Percentiles rank a stretch among this genome's conserved stretches.
These are phyloP conservation scores for Tremellales sp. DNA, from an alignment of 1,284 basidiomycete species.

Conservation along the genomic window DNA sequence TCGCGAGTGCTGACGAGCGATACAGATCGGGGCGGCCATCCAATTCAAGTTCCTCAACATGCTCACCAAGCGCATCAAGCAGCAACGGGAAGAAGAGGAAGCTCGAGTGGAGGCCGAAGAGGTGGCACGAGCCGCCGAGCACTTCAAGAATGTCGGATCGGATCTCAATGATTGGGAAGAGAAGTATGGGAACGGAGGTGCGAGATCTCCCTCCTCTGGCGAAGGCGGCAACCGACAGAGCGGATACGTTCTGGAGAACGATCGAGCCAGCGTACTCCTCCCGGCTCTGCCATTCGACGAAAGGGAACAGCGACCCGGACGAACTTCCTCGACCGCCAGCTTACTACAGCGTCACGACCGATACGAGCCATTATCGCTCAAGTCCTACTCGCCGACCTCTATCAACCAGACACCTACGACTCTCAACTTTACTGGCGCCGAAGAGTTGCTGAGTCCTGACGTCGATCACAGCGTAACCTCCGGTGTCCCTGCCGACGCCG, in stretches of 20 bases:
- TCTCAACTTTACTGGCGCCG: slow-evolving; percentile 6
- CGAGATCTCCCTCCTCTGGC: not conserved
- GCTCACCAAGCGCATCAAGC: slow-evolving; percentile 69
- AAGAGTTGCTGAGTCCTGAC: slow-evolving; percentile 10
- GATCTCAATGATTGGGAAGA: slow-evolving; percentile 84
- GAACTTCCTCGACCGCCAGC: not conserved
- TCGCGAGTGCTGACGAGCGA: slow-evolving; percentile 1
- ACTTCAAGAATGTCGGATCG: slow-evolving; percentile 62
- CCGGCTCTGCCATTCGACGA: slow-evolving; percentile 22
- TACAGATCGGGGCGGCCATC: slow-evolving; percentile 74
- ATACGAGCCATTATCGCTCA: slow-evolving; percentile 1
- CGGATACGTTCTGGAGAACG: slow-evolving; percentile 3
- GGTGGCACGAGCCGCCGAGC: slow-evolving; percentile 67
- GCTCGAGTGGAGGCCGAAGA: slow-evolving; percentile 68
- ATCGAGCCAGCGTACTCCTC: slow-evolving; percentile 8
- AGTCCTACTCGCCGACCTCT: slow-evolving; percentile 5
- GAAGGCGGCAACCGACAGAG: not conserved
- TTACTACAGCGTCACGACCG: not conserved
- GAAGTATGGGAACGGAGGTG: slow-evolving; percentile 58
- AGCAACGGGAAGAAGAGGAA: slow-evolving; percentile 68
- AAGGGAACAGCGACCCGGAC: slow-evolving; percentile 2
- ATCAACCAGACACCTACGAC: slow-evolving; percentile 14
- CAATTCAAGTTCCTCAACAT: slow-evolving; percentile 80
- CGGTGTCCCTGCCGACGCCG: slow-evolving; percentile 16
- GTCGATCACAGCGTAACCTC: not conserved